Conservation (phyloP, 2,329 filamentous ascomycete species). For the Harringtonia aguacate region DNA sequence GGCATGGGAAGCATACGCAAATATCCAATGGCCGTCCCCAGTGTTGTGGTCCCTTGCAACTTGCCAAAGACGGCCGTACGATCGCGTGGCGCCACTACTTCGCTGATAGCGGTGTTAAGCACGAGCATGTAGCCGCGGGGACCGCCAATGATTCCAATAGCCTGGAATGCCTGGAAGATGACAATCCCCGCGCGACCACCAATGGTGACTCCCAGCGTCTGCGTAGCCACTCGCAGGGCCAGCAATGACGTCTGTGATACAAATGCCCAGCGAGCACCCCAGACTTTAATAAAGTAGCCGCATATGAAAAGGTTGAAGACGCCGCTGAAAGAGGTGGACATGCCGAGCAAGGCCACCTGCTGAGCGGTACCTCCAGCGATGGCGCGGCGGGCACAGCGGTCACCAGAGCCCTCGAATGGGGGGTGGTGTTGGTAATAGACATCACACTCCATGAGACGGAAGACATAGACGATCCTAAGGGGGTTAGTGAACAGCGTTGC, state of each 20-base stretch:
- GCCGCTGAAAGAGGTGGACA: slow-evolving; percentile 3
- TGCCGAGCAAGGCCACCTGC: not conserved
- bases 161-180: slow-evolving; percentile 55
- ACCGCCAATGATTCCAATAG: slow-evolving; percentile 56
- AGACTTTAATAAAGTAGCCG: slow-evolving; percentile 53
- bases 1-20: slow-evolving; percentile 28
- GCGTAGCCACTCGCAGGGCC: slow-evolving; percentile 48
- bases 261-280: slow-evolving; percentile 51
- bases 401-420: not conserved
- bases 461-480: not conserved
- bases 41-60: slow-evolving; percentile 54
- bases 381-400: not conserved
- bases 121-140: slow-evolving; percentile 59
- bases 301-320: slow-evolving; percentile 56
- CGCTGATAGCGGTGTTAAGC: slow-evolving; percentile 56
- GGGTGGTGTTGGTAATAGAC: not conserved
- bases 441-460: not conserved
- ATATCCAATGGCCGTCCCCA: slow-evolving; percentile 54
- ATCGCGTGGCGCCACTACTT: slow-evolving; percentile 46
- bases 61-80: slow-evolving; percentile 54
- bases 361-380: not conserved
- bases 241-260: slow-evolving; percentile 53
- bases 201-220: slow-evolving; percentile 51
- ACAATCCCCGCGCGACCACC: slow-evolving; percentile 50
- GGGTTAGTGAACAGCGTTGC: not conserved